Evolutionary conservation across 2,329 filamentous ascomycete species (phyloP), one percentile per base, ranked within the genome.

Genomic region (Monilinia fructigena): DNA sequence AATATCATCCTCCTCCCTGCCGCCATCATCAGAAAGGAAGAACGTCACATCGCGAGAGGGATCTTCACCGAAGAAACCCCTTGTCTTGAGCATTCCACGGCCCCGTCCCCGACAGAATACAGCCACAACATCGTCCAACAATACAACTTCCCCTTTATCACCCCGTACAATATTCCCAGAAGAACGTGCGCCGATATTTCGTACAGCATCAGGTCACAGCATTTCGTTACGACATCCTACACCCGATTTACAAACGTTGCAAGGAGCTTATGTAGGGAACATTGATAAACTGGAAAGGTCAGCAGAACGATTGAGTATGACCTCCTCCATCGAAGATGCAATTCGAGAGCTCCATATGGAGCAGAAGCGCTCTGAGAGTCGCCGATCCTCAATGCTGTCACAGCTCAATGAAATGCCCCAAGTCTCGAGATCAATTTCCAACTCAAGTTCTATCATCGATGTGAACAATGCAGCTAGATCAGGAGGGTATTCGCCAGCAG

Each of bases 281-380:
- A 87, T 93, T 69, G 86, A 88, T 70, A 85, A 88, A 60, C 85
- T 93, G 69, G 90, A 94, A 77, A 87, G 89, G 70, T 89, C 87
- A 14, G 90, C 90, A 59, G 90, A 93, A 77, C 84, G 87, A 70
- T 81, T 93, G 76, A 91, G 89, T 72, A 88, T 87, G 66, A 83
- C 82, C 56, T 90, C 88, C 69, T 91, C 90, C 69, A 90, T 93
- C 74, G 89, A 90, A 73, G 86, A 90, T 79, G 89, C 91, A 72
- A 93, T 93, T 72, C 85, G 89, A 67, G 86, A 89, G 74, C 81
- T 92, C 70, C 87, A 91, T 77, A 81, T 86, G 68, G 87, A 91
- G 77, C 80, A 90, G 74, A 91, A 91, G 78, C 83, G 86, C 71
- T 85, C 82, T 74, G 89, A 90, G 74, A 91, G 87, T 74, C 82